Evolutionary conservation across 164 flowering plant species (phyloP).

Genomic region (Echeveria elegans): DNA sequence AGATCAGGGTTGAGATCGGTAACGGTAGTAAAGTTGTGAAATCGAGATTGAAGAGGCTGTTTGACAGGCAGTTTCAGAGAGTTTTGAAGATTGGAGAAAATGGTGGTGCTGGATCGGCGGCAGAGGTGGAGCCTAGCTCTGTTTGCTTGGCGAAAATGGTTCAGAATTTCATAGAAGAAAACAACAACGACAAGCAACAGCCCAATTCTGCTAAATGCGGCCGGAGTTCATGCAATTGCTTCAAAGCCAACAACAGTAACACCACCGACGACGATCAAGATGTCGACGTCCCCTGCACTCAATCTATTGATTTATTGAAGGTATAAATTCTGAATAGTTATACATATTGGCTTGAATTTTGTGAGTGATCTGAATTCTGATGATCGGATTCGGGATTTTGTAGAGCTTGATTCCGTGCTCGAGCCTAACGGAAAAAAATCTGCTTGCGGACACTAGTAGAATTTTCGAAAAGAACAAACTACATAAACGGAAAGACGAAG

Average conservation of each 20-base stretch:
- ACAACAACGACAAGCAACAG: constrained; percentile 15
- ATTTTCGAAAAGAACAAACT: constrained; percentile 45
- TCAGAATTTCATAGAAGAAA: constrained; percentile 43
- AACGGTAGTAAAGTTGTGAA: constrained; percentile 29
- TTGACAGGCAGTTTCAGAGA: constrained; percentile 61
- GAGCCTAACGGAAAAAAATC: constrained; percentile 35
- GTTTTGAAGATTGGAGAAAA: constrained; percentile 51
- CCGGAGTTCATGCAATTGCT: constrained; percentile 37
- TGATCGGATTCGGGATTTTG: neutral
- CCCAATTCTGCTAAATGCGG: constrained; percentile 15
- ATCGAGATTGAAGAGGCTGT: constrained; percentile 67
- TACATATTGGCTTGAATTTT: too few species aligned
- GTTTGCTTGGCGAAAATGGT: constrained; percentile 48
- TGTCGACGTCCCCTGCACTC: constrained; percentile 8
- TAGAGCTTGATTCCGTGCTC: constrained; percentile 44
- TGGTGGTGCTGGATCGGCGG: constrained; percentile 9
- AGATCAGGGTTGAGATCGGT: constrained; percentile 26
- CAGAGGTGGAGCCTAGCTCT: constrained; percentile 40
- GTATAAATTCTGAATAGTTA: neutral
- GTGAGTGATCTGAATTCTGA: neutral
- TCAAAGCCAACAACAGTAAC: constrained; percentile 18
- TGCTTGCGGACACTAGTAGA: constrained; percentile 46
- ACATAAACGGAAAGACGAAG: constrained; percentile 29
- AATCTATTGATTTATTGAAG: neutral
- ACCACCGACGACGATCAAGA: constrained; percentile 37